Evolutionary conservation across 192 early-diverging fungal species (phyloP), one percentile per base, ranked within the genome.

Genomic region (Coemansia asiatica): DNA sequence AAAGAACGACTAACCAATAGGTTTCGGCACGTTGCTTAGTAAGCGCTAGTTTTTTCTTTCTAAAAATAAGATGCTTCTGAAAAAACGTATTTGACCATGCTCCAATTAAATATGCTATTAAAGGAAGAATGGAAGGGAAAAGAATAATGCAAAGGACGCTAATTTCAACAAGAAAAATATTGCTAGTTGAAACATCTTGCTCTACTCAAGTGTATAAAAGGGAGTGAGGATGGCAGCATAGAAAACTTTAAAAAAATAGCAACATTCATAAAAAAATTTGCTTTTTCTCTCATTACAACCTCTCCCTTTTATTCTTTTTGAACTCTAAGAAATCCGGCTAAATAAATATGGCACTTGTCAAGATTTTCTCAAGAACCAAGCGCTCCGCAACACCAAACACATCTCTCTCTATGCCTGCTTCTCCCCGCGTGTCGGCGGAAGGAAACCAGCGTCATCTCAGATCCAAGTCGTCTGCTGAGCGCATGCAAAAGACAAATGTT

Each of bases 351-450:
- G 64, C 64, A 21, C 28, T 66, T 29, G 6, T 55, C 38, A 66
- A 66, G 64, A 19, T 66, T 46, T 66, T 66, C 64, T 33, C 31
- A 19, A 66, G 38, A 54, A 29, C 36, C 63, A 65, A 55, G 27
- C 21, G 40, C 15, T 3, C 40, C 10, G 15, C 40, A 2, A 13
- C 15, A 3, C 40, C 40, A 8, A 44, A 13, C 40, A 44, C 40
- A 12, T 16, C 40, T 9, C 40, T 16, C 15, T 44, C 40, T 2
- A 44, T 12, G 40, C 40, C 48, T 31, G 38, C 53, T 25, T 56
- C 63, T 65, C 63, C 63, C 6, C 63, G 63, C 38, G 40, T 22
- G 12, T 55, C 63, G 3, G 27, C 53, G 15, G 63, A 65, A 19
- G 6, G 15, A 27, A 4, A 21, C 36, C 63, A 36, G 22, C 23